phyloP scores from a whole-genome alignment of 129 eudicot genomes.

The Kitagawia praeruptora region DNA sequence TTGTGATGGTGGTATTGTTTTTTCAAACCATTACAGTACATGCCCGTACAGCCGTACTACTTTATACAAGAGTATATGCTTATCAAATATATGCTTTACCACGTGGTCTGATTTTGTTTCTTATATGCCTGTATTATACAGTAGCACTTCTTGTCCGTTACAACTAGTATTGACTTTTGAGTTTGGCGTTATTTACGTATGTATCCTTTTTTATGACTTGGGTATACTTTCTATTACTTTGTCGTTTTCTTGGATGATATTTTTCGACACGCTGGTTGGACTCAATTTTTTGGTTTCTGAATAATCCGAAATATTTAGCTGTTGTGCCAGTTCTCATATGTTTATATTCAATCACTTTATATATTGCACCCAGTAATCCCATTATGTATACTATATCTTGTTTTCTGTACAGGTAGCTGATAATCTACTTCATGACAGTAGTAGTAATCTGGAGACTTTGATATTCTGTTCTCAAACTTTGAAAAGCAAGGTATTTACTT shows the following conservation, averaged over 20 bases:
- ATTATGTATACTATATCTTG: background rate
- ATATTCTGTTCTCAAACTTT: conserved; percentile 97
- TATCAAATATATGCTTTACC: background rate
- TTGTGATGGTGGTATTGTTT: background rate
- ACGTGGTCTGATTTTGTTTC: background rate
- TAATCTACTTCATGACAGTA: conserved; percentile 87
- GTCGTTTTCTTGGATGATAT: background rate
- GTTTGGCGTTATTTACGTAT: background rate
- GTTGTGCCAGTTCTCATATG: background rate
- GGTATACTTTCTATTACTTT: background rate
- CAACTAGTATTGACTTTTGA: background rate
- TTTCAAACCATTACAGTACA: background rate
- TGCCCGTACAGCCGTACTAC: background rate
- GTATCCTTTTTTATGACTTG: background rate
- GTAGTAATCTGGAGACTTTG: conserved; percentile 78
- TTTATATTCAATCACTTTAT: background rate
- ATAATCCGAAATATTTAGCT: background rate
- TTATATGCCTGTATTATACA: background rate
- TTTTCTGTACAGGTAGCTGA: conserved; percentile 66
- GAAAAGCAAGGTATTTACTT: conserved; percentile 74
- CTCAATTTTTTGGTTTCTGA: background rate
- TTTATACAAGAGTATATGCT: background rate
- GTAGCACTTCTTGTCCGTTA: background rate
- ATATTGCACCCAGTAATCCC: background rate
- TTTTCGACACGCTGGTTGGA: background rate